Base-by-base conservation (phyloP, 2,329 filamentous ascomycete genomes). In the Penicillium sp. region DNA sequence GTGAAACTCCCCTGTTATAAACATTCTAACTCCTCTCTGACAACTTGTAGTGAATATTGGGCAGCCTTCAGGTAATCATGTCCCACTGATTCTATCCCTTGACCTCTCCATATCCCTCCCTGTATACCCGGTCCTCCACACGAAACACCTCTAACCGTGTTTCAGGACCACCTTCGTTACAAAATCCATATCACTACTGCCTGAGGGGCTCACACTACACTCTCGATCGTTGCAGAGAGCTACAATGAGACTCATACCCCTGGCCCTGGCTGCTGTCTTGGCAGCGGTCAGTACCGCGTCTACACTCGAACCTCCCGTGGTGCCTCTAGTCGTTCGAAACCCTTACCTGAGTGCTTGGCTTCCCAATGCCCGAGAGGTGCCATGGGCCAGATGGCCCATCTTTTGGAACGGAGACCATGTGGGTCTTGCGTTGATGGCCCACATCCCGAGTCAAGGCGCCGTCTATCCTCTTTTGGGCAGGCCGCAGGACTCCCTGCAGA, bases 331-430 rank as follows among this genome's bases (percentile, higher is more conserved):
- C 31, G 89, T 93, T 43, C 85, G 85, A 54, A 88, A 86, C 36
- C 90, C 90, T 1, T 94, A 93, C 65, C 76, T 94, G 5, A 91
- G 85, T 67, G 83, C 85, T n/a, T 91, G 88, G 88, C 77, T 89
- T 40, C 64, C 82, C 72, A 80, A 77, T 90, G 89, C 90, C 39
- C 82, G 91, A 61, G 82, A 88, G 52, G 81, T 81, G 43, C 91
- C 91, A 2, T 95, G 90, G 90, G 82, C 85, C 50, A 83, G 84
- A 74, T 96, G 91, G 91, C 91, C 91, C 22, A 93, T 93, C 71
- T 92, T 92, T 71, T 92, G 87, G 80, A 89, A 87, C 6, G 88
- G 89, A 32, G 79, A 85, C 65, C 81, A 87, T 75, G 72, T 88
- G 52, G 86, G 86, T 41, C 81, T 89, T 59, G 81, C 83, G 6